Base-by-base conservation (phyloP, 2,329 filamentous ascomycete genomes). In the Pseudohalonectria lignicola region DNA sequence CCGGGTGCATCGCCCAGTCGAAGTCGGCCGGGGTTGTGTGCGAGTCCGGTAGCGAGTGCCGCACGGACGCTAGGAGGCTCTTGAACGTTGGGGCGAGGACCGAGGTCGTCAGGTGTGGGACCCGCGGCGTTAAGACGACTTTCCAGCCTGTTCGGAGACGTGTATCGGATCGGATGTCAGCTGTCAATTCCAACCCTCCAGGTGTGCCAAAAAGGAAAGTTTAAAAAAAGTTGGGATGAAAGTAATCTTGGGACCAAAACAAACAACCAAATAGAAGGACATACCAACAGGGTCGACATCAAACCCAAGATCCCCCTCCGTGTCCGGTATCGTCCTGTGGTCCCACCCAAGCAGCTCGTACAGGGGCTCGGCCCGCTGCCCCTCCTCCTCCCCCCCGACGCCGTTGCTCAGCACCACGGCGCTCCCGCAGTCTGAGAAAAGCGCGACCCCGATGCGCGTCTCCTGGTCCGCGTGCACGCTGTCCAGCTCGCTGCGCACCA, bases 1-100 rank as follows among this genome's bases (percentile, higher is more conserved):
- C 80, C 0, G 80, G 80, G 47, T 85, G 80, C 51, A 85, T 69
- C 1, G 79, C 80, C 80, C 80, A 85, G 60, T 85, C 80, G 45
- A 82, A 82, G 42, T 80, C 72, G 0, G 63, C 53, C 0, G 78
- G 62, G 0, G 53, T 45, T n/a, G 54, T 50, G 47, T 69, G 69
- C 7, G 54, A 48, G 5, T 53, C 49, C 1, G 72, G 69, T 3
- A 76, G 54, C 1, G 45, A 41, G 5, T 31, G n/a, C n/a, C n/a
- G 36, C 17, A 71, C 52, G 7, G 65, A 66, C 5, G 65, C 55
- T 23, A 79, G 50, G 12, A 82, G 63, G 19, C 71, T 63, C 13
- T 59, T 48, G 47, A 80, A 82, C 4, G 71, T 64, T 4, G 71
- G 66, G 2, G 57, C 55, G 8, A 82, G 66, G 2, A 66, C 62